These are phyloP conservation scores for Septoria petroselini DNA, from an alignment of 2,329 filamentous ascomycete species.

Conservation along the genomic window DNA sequence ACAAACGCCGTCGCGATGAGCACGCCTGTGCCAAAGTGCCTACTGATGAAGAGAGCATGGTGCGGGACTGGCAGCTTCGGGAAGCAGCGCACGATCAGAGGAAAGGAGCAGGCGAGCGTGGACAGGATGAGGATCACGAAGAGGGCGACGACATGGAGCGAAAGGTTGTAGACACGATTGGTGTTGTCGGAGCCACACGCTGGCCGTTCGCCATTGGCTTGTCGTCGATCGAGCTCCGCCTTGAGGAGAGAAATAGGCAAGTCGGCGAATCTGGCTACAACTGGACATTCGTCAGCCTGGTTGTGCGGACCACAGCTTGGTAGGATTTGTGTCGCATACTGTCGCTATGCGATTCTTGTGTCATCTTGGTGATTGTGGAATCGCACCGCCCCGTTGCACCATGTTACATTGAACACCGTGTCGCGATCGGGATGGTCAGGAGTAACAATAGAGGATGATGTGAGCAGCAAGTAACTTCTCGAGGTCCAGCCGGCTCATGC, in stretches of 20 bases:
- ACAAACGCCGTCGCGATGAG: slow-evolving; percentile 58
- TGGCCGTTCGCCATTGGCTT: slow-evolving; percentile 47
- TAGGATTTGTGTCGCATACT: slow-evolving; percentile 16
- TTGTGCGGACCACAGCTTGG: no score
- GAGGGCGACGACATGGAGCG: slow-evolving; percentile 57
- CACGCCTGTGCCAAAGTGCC: slow-evolving; percentile 59
- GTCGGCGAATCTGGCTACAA: slow-evolving; percentile 36
- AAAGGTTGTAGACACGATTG: slow-evolving; percentile 53
- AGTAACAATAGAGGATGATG: no score
- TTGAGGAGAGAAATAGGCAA: slow-evolving; percentile 47
- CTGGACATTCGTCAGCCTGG: slow-evolving; percentile 21
- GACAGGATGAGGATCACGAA: slow-evolving; percentile 56
- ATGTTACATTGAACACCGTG: background rate
- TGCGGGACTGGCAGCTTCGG: slow-evolving; percentile 59
- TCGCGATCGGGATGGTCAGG: no score
- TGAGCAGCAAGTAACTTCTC: no score
- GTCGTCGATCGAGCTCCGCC: slow-evolving; percentile 51
- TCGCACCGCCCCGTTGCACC: background rate
- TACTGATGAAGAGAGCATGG: slow-evolving; percentile 57
- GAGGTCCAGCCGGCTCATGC: no score
- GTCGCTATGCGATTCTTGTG: slow-evolving; percentile 17
- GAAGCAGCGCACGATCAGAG: slow-evolving; percentile 58
- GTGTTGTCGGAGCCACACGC: slow-evolving; percentile 51
- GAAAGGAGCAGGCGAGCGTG: slow-evolving; percentile 59
- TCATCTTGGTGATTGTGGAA: slow-evolving; percentile 17